These are phyloP conservation scores for Cyphellophora attinorum DNA, from an alignment of 2,329 filamentous ascomycete genomes.

Conservation along the genomic window DNA sequence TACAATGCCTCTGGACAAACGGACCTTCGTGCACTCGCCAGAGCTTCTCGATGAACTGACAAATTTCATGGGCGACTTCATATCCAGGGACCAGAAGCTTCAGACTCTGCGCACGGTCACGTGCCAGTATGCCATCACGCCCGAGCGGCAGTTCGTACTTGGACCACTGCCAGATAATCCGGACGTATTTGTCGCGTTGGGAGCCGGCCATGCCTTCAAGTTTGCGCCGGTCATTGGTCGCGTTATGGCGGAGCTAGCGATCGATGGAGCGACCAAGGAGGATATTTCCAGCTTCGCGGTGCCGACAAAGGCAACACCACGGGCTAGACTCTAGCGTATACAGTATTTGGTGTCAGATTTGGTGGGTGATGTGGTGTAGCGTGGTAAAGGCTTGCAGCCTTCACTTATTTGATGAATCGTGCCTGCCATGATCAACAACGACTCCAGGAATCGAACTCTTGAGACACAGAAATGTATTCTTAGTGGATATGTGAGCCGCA, in stretches of 20 bases:
- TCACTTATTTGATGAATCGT: no score
- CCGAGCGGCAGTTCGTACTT: constrained; percentile 21
- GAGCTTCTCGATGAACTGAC: constrained; percentile 16
- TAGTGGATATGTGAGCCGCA: no score
- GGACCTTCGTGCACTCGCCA: constrained; percentile 21
- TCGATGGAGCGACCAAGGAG: constrained; percentile 19
- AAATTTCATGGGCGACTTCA: constrained; percentile 15
- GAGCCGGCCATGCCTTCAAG: constrained; percentile 21
- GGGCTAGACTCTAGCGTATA: no score
- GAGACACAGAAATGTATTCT: no score
- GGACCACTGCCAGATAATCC: constrained; percentile 17
- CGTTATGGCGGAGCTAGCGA: constrained; percentile 18
- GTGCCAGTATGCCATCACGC: constrained; percentile 22
- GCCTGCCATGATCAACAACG: no score
- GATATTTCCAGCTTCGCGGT: constrained; percentile 21
- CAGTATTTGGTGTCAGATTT: no score
- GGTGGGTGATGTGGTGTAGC: no score
- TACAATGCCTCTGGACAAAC: constrained; percentile 20
- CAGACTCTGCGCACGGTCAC: constrained; percentile 20
- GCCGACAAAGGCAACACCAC: no score
- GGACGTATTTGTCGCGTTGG: constrained; percentile 18
- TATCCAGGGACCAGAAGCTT: constrained; percentile 18
- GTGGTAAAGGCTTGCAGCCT: no score
- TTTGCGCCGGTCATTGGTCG: constrained; percentile 20
- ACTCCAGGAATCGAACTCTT: no score